These are phyloP conservation scores for Sporothrix pseudoabietina DNA, from an alignment of 2,329 filamentous ascomycete species.

Conservation along the genomic window DNA sequence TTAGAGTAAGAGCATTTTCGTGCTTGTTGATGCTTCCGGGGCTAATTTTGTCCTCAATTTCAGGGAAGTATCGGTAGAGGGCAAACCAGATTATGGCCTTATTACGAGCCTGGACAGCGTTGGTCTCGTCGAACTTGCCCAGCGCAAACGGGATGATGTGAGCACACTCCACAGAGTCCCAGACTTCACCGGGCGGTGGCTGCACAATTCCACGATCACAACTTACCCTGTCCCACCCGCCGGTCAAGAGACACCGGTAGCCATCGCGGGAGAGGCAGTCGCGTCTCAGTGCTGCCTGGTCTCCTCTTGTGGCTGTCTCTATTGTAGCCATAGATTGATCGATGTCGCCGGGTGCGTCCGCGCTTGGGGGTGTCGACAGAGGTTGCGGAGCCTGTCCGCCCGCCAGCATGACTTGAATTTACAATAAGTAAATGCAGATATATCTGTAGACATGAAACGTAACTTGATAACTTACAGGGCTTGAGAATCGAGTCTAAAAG, in stretches of 20 bases:
- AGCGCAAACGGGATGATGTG: conserved; percentile 31
- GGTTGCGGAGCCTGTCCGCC: conserved; percentile 15
- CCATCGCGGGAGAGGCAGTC: conserved; percentile 27
- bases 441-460: neutral
- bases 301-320: neutral
- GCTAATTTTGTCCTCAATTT: conserved; percentile 3
- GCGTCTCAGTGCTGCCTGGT: neutral
- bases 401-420: conserved; percentile 18
- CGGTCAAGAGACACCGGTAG: conserved; percentile 24
- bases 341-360: neutral
- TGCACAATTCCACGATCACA: neutral
- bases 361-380: neutral
- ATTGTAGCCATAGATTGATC: too few relatives aligned
- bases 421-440: neutral
- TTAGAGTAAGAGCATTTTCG: neutral
- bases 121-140: conserved; percentile 24
- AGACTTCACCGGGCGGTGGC: neutral
- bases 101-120: conserved; percentile 22
- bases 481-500: conserved; percentile 29
- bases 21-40: conserved; percentile 28
- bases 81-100: conserved; percentile 27
- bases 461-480: conserved; percentile 25
- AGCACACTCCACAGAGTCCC: conserved; percentile 9
- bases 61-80: conserved; percentile 31
- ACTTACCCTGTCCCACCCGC: neutral